Evolutionary conservation across 2,329 filamentous ascomycete species (phyloP).

Genomic region (Fusarium duplospermum): DNA sequence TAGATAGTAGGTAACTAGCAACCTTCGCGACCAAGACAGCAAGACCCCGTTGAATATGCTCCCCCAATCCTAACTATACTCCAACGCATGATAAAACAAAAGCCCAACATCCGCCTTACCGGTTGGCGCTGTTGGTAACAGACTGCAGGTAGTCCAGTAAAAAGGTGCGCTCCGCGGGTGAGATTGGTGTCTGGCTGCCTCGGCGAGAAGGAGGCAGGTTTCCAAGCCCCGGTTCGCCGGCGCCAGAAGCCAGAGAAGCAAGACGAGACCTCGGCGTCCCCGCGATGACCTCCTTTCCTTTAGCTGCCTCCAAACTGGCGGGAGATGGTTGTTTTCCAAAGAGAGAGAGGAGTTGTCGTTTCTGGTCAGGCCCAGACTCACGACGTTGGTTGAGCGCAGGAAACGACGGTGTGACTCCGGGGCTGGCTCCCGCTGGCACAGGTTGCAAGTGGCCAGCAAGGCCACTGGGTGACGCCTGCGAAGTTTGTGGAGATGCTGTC

Average conservation of each 20-base stretch:
- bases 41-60: constrained; percentile 36
- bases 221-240: constrained; percentile 45
- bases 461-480: constrained; percentile 38
- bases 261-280: constrained; percentile 51
- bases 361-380: constrained; percentile 48
- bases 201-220: constrained; percentile 51
- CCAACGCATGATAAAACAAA: constrained; percentile 29
- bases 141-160: constrained; percentile 79
- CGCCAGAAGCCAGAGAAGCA: constrained; percentile 58
- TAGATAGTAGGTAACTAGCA: constrained; percentile 16
- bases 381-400: constrained; percentile 36
- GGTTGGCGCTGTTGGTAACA: constrained; percentile 55
- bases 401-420: constrained; percentile 30
- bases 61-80: constrained; percentile 29
- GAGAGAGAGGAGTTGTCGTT: constrained; percentile 65
- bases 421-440: constrained; percentile 29
- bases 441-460: constrained; percentile 32
- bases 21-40: constrained; percentile 22
- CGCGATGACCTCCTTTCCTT: constrained; percentile 39
- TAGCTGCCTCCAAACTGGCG: constrained; percentile 38
- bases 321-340: constrained; percentile 63
- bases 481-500: constrained; percentile 35
- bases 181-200: constrained; percentile 67
- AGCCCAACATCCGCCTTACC: constrained; percentile 30
- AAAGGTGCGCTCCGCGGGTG: constrained; percentile 79